Conservation (phyloP, 2,329 filamentous ascomycete genomes). For the Dichotomopilus funicola region DNA sequence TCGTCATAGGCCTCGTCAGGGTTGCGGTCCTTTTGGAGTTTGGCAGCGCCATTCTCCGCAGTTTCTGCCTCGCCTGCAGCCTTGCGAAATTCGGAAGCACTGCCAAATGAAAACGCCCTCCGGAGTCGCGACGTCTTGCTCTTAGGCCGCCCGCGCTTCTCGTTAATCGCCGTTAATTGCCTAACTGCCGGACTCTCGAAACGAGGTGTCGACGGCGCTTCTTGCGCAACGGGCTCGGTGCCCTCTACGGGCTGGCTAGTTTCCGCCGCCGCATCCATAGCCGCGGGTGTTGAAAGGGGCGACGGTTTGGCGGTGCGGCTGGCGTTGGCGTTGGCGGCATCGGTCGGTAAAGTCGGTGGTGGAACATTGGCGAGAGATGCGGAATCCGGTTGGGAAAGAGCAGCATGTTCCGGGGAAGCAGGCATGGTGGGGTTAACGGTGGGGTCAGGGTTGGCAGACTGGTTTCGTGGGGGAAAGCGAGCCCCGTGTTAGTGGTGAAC, state of each 20-base stretch:
- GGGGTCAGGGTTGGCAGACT: slow-evolving; percentile 57
- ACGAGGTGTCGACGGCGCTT: slow-evolving; percentile 30
- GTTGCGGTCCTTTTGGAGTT: slow-evolving; percentile 59
- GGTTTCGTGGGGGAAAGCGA: slow-evolving; percentile 26
- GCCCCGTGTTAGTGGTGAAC: slow-evolving; percentile 41
- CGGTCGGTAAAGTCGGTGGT: slow-evolving; percentile 56
- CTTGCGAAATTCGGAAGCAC: slow-evolving; percentile 80
- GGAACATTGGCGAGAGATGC: slow-evolving; percentile 52
- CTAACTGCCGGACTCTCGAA: slow-evolving; percentile 67
- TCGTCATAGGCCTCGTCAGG: slow-evolving; percentile 65
- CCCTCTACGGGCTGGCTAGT: slow-evolving; percentile 24
- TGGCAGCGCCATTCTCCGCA: slow-evolving; percentile 38
- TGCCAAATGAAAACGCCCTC: slow-evolving; percentile 93
- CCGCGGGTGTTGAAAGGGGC: slow-evolving; percentile 65
- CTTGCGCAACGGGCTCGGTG: slow-evolving; percentile 21
- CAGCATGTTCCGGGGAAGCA: slow-evolving; percentile 40
- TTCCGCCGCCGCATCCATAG: slow-evolving; percentile 50
- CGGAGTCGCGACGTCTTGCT: slow-evolving; percentile 82
- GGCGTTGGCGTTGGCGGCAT: slow-evolving; percentile 50
- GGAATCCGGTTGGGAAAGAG: slow-evolving; percentile 45
- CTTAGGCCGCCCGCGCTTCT: slow-evolving; percentile 69
- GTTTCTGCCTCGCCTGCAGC: slow-evolving; percentile 54
- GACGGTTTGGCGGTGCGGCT: slow-evolving; percentile 61
- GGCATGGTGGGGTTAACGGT: slow-evolving; percentile 46
- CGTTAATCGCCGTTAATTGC: slow-evolving; percentile 79